Conservation (phyloP, 169 alveolate genomes). For the Cryptosporidium viatorum region DNA sequence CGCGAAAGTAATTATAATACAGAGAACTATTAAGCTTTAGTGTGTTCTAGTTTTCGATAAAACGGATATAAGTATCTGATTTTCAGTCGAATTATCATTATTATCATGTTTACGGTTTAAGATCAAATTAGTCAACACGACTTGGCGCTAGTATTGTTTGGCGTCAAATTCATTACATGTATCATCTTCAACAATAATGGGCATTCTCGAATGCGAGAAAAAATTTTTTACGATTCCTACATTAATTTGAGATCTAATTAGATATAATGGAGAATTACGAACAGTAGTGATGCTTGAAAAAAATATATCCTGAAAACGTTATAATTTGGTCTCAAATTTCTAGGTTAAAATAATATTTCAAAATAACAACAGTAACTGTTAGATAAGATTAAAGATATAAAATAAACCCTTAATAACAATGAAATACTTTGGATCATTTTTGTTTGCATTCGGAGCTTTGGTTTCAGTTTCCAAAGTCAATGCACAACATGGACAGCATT, state of each 20-base stretch:
- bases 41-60: no score
- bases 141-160: background rate
- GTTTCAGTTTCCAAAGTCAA: slow-evolving; percentile 6
- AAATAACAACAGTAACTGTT: slow-evolving; percentile 9
- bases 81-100: no score
- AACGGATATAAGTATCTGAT: no score
- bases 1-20: no score
- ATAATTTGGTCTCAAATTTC: background rate
- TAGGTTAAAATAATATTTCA: slow-evolving; percentile 15
- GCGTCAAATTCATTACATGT: background rate
- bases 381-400: background rate
- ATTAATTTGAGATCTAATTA: slow-evolving; percentile 27
- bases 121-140: no score
- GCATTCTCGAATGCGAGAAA: slow-evolving; percentile 11
- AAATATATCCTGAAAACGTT: slow-evolving; percentile 29
- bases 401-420: background rate
- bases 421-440: slow-evolving; percentile 21
- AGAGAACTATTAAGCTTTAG: no score
- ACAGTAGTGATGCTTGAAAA: slow-evolving; percentile 29
- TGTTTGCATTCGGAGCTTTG: slow-evolving; percentile 6
- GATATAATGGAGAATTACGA: background rate
- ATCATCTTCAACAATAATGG: background rate
- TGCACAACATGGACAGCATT: slow-evolving; percentile 60
- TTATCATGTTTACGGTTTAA: no score
- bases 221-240: background rate